A percentile compares a stretch with the other conserved stretches of the same genome.
phyloP scores from a whole-genome alignment of 768 basidiomycete genomes.

The Calocera viscosa region DNA sequence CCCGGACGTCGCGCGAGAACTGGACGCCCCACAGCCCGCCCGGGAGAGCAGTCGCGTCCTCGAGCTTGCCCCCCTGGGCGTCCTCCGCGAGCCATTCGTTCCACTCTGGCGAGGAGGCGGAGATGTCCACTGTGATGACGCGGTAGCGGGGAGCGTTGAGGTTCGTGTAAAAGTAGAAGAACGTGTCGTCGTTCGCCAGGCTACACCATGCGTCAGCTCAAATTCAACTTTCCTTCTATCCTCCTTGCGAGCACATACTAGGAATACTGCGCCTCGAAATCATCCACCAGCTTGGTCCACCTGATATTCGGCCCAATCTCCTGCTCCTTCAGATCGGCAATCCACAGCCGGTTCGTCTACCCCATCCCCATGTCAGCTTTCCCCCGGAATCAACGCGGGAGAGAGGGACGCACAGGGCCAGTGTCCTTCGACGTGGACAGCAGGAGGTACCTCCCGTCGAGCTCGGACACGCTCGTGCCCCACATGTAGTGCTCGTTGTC shows the following conservation, averaged over 20 bases:
- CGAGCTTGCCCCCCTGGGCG: constrained; percentile 43
- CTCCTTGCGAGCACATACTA: not conserved
- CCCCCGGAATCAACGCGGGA: not conserved
- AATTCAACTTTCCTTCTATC: no score
- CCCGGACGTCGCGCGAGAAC: constrained; percentile 65
- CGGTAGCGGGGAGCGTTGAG: constrained; percentile 53
- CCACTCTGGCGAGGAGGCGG: constrained; percentile 33
- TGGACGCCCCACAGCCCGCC: constrained; percentile 45
- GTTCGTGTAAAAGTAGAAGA: constrained; percentile 55
- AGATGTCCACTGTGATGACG: constrained; percentile 50
- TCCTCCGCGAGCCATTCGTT: constrained; percentile 58
- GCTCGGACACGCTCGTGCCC: constrained; percentile 40
- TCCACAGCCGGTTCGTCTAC: constrained; percentile 64
- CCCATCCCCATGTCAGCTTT: not conserved
- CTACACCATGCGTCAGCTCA: no score
- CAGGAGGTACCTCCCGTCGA: constrained; percentile 52
- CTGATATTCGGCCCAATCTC: constrained; percentile 51
- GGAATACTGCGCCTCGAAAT: constrained; percentile 52
- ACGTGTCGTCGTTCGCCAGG: constrained; percentile 49
- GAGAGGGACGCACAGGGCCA: not conserved
- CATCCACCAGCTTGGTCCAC: constrained; percentile 59
- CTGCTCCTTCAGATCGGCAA: constrained; percentile 49
- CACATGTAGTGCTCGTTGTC: constrained; percentile 57
- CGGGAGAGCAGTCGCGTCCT: constrained; percentile 37
- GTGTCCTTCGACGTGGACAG: constrained; percentile 48